A percentile compares a stretch with the other conserved stretches of the same genome.
phyloP scores from a whole-genome alignment of 2,329 filamentous ascomycete genomes.

The Scedosporium apiospermum region DNA sequence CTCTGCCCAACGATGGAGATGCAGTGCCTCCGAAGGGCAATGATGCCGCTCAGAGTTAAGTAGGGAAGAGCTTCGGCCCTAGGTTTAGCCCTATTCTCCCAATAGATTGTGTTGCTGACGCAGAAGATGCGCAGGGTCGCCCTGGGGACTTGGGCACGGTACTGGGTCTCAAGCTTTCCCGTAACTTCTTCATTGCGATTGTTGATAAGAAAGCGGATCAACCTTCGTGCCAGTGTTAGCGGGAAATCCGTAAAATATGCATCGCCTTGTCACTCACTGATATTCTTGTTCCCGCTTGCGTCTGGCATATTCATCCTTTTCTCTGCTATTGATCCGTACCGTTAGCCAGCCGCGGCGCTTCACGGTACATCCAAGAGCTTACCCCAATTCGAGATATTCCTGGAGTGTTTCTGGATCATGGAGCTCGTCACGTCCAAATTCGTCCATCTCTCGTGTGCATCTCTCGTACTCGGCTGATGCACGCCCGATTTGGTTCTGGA shows the following conservation, averaged over 20 bases:
- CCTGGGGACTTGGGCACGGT: slow-evolving; percentile 15
- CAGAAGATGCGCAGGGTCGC: slow-evolving; percentile 28
- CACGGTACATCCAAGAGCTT: not conserved
- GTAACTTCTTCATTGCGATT: slow-evolving; percentile 27
- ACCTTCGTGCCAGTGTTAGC: slow-evolving; percentile 11
- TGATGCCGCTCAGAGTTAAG: slow-evolving; percentile 32
- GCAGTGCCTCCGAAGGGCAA: slow-evolving; percentile 30
- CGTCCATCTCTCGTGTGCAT: too few relatives aligned
- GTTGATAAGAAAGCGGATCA: slow-evolving; percentile 23
- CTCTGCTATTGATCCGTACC: too few relatives aligned
- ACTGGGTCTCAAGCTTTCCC: slow-evolving; percentile 17
- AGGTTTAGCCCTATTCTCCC: slow-evolving; percentile 21
- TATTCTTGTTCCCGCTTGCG: not conserved
- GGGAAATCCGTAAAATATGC: not conserved
- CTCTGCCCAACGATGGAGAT: slow-evolving; percentile 33
- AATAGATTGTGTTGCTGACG: slow-evolving; percentile 33
- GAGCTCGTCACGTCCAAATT: too few relatives aligned
- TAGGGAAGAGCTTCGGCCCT: slow-evolving; percentile 16
- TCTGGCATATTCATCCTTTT: too few relatives aligned
- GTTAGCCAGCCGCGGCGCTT: not conserved
- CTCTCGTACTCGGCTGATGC: too few relatives aligned
- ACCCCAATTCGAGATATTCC: not conserved
- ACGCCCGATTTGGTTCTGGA: too few relatives aligned
- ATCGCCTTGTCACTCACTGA: not conserved
- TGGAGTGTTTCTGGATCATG: too few relatives aligned